Evolutionary conservation across 2,329 filamentous ascomycete species (phyloP), one percentile per base, ranked within the genome.

Genomic region (Nannizziopsis arthrosporioides): DNA sequence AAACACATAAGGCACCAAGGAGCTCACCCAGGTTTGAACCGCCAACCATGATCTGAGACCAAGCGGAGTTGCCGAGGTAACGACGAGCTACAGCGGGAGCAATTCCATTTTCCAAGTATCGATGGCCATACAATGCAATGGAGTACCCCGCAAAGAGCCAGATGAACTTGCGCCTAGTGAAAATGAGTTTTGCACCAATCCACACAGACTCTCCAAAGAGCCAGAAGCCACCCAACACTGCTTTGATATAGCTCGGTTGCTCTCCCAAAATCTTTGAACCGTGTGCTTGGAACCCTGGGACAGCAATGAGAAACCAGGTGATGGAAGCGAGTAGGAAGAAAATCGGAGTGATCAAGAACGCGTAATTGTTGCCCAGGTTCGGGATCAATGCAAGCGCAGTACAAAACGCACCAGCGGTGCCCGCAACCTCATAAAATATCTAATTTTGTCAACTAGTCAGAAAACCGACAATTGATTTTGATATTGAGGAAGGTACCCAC

Each of bases 261-360:
- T 31, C 7, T 19, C 32, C 44, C 7, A 40, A 34, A 7, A 46
- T 12, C 7, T 38, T 9, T 15, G 44, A 34, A 15, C 27, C 12
- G 11, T 37, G 18, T 6, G 44, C 15, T 11, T 37, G n/a, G 17
- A 39, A 38, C 7, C 36, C 36, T 5, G 18, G 18, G n/a, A 40
- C 15, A 2, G 36, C 9, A 12, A 46, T 39, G 44, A 46, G 38
- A 19, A 39, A 46, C 44, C 44, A 46, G 14, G 30, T 40, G 19
- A 39, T 38, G 17, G 36, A 38, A 3, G 22, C 44, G 15, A 46
- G 34, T 30, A 35, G 27, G 19, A 46, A 46, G 15, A 46, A 46
- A 10, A 46, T 46, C n/a, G 44, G 44, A 11, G 44, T 46, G 8
- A 46, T 39, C 18, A 46, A 12, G 32, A 46, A 46, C 9, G 44